phyloP scores from a whole-genome alignment of 2,329 filamentous ascomycete genomes.

The Ophiostoma montium region DNA sequence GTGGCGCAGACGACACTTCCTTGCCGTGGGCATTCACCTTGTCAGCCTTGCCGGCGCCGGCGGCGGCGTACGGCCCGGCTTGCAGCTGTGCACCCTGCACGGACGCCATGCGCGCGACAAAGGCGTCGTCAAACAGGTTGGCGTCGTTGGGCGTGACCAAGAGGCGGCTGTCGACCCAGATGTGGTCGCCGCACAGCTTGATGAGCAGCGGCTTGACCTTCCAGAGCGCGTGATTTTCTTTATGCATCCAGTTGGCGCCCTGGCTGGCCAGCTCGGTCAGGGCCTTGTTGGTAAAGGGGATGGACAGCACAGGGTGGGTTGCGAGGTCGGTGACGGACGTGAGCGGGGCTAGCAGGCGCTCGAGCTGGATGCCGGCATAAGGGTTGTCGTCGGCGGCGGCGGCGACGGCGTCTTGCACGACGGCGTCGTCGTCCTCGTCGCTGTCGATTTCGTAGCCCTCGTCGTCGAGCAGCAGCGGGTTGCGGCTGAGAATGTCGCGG shows the following conservation, averaged over 20 bases:
- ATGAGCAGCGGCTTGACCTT: slow-evolving; percentile 61
- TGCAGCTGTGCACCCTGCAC: background rate
- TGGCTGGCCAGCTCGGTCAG: slow-evolving; percentile 57
- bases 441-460: slow-evolving; percentile 66
- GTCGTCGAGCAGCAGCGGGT: slow-evolving; percentile 58
- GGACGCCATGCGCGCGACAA: slow-evolving; percentile 20
- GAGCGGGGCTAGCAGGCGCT: slow-evolving; percentile 61
- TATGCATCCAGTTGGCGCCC: slow-evolving; percentile 56
- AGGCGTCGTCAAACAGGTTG: slow-evolving; percentile 37
- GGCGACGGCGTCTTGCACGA: slow-evolving; percentile 43
- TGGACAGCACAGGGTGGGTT: slow-evolving; percentile 58
- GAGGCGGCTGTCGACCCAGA: slow-evolving; percentile 47
- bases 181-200: slow-evolving; percentile 59
- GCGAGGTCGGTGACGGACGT: slow-evolving; percentile 62
- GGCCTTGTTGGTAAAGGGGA: slow-evolving; percentile 60
- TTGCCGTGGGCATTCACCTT: background rate
- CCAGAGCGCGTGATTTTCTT: slow-evolving; percentile 60
- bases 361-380: slow-evolving; percentile 56
- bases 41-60: background rate
- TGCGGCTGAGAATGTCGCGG: slow-evolving; percentile 59
- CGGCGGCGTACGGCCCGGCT: background rate
- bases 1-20: no score
- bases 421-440: slow-evolving; percentile 52
- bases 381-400: slow-evolving; percentile 58
- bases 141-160: slow-evolving; percentile 43